Percentiles rank a stretch among this genome's conserved stretches.
Evolutionary conservation across 768 basidiomycete species (phyloP).

Genomic region (Rhizopogon salebrosus): DNA sequence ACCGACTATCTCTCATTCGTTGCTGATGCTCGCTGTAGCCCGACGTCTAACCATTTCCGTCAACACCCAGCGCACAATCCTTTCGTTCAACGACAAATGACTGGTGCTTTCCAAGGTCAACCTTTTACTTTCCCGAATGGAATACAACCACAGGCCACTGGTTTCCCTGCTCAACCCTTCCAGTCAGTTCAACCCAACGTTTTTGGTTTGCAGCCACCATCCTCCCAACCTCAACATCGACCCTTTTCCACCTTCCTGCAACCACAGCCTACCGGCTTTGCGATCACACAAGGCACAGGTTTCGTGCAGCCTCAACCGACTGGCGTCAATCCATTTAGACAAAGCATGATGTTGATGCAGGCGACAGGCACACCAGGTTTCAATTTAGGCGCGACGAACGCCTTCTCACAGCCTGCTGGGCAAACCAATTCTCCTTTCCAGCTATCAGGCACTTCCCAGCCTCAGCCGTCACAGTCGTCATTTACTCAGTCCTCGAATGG

Average conservation of each 20-base stretch:
- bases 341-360: slow-evolving; percentile 66
- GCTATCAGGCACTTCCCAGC: slow-evolving; percentile 7
- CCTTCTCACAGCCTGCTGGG: slow-evolving; percentile 6
- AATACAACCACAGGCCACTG: slow-evolving; percentile 52
- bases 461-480: slow-evolving; percentile 9
- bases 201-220: slow-evolving; percentile 31
- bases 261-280: slow-evolving; percentile 45
- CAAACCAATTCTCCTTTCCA: slow-evolving; percentile 12
- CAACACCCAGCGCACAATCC: slow-evolving; percentile 69
- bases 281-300: slow-evolving; percentile 34
- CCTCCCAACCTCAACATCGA: slow-evolving; percentile 37
- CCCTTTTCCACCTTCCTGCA: slow-evolving; percentile 54
- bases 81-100: slow-evolving; percentile 59
- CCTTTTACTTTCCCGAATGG: slow-evolving; percentile 36
- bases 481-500: slow-evolving; percentile 7
- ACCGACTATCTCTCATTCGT: background rate
- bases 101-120: slow-evolving; percentile 39
- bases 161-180: slow-evolving; percentile 40
- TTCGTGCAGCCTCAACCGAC: slow-evolving; percentile 53
- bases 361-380: slow-evolving; percentile 53
- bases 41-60: slow-evolving; percentile 45
- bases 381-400: slow-evolving; percentile 18
- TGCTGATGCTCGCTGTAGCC: slow-evolving; percentile 30
- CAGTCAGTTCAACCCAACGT: slow-evolving; percentile 26
- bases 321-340: slow-evolving; percentile 79